Percentiles rank a stretch among this genome's conserved stretches.
Evolutionary conservation across 768 basidiomycete species (phyloP).

Genomic region (Butyriboletus loyo): DNA sequence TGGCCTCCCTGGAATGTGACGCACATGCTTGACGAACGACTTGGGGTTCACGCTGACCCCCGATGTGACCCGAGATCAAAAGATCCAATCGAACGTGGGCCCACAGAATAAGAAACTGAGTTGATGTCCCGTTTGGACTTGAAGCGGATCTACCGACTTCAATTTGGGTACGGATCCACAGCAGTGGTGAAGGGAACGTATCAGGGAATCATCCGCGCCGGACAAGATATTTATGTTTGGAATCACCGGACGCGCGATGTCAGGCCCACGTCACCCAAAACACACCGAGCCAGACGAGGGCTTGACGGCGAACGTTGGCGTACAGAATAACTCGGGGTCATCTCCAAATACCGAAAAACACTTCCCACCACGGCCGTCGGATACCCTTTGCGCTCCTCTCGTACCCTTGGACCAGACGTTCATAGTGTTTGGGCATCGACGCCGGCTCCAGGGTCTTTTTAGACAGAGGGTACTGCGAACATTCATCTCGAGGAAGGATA

Average conservation of each 20-base stretch:
- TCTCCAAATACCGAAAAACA: slow-evolving; percentile 72
- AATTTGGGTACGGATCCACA: background rate
- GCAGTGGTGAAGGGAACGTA: background rate
- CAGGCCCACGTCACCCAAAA: background rate
- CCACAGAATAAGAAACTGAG: background rate
- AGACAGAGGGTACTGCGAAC: slow-evolving; percentile 61
- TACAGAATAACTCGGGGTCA: slow-evolving; percentile 1
- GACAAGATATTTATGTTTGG: background rate
- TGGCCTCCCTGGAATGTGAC: background rate
- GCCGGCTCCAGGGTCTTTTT: slow-evolving; percentile 62
- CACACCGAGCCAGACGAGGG: background rate
- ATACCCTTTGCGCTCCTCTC: slow-evolving; percentile 78
- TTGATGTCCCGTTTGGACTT: background rate
- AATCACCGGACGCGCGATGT: background rate
- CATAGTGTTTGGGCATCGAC: slow-evolving; percentile 71
- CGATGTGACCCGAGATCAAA: slow-evolving; percentile 1
- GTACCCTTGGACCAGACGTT: slow-evolving; percentile 67
- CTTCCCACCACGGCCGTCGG: slow-evolving; percentile 78
- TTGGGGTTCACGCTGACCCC: slow-evolving; percentile 3
- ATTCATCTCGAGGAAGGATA: slow-evolving; percentile 5
- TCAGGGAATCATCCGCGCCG: background rate
- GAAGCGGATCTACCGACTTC: background rate
- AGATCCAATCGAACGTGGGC: background rate
- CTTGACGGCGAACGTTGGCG: background rate
- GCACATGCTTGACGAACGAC: background rate